Base-by-base conservation (phyloP, 768 basidiomycete genomes). In the Dioszegia aurantiaca region DNA sequence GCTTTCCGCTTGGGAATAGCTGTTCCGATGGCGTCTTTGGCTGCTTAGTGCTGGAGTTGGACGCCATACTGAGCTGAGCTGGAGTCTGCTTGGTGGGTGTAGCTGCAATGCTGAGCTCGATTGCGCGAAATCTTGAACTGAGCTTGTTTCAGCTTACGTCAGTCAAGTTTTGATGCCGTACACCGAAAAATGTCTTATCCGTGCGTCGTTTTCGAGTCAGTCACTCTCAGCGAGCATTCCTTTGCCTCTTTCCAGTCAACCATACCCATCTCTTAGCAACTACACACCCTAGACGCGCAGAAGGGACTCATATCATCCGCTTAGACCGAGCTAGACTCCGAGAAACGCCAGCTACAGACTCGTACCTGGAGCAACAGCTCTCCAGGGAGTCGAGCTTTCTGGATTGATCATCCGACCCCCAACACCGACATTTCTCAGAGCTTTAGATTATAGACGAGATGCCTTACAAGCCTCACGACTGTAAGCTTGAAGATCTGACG, bases 391-490 rank as follows among this genome's bases (percentile, higher is more conserved):
- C n/a, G n/a, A n/a, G n/a, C n/a, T n/a, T 52, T 30, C 8, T 23
- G 23, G 43, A 19, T 31, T 31, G 46, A 47, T 16, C 31, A 49
- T 28, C 30, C n/a, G 17, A 36, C n/a, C 14, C 48, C 37, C 6
- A 14, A 9, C 6, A 21, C 40, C 19, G 5, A 8, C 40, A 28
- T 24, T 12, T 8, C 19, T 16, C 8, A 47, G 28, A 24, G 4
- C 6, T 14, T 6, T 33, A 33, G 33, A 14, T 14, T 14, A 33
- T 33, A 33, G 19, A 8, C 58, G 60, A 43, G 26, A 70, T 70
- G 69, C 48, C 65, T 21, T 70, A 61, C 61, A 59, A 46, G 27
- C 26, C 40, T 19, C 65, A 70, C 59, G 65, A 70, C 55, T 63
- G 69, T 70, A 43, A 57, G 69, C 53, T 24, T 21, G 14, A 6